These are phyloP conservation scores for Erigeron canadensis DNA, from an alignment of 129 eudicot species.

Conservation along the genomic window DNA sequence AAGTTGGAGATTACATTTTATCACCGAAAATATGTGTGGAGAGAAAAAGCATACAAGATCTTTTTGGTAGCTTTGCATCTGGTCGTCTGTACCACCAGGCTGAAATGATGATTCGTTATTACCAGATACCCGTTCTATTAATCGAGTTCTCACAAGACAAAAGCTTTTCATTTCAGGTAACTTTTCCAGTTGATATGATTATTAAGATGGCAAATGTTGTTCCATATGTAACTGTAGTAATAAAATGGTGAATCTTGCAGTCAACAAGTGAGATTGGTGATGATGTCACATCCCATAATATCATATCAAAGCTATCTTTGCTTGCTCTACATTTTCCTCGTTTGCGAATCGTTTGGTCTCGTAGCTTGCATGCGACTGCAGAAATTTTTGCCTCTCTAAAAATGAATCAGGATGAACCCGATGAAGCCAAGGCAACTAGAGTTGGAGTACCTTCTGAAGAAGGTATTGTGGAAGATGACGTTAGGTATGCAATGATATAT, in stretches of 20 bases:
- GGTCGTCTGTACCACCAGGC: constrained; percentile 94
- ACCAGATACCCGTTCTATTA: constrained; percentile 80
- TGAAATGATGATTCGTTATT: constrained; percentile 95
- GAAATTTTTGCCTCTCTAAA: constrained; percentile 85
- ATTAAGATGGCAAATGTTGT: background rate
- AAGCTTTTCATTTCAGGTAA: constrained; percentile 94
- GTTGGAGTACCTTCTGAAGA: constrained; percentile 97
- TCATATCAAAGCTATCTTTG: constrained; percentile 82
- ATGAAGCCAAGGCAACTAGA: constrained; percentile 89
- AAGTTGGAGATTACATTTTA: constrained; percentile 94
- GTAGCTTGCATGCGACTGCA: constrained; percentile 98
- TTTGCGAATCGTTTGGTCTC: constrained; percentile 92
- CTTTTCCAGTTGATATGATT: background rate
- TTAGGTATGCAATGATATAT: constrained; percentile 46
- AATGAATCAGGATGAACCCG: constrained; percentile 94
- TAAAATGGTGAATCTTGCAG: constrained; percentile 44
- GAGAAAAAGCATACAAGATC: constrained; percentile 92
- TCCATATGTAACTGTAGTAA: background rate
- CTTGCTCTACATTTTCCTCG: constrained; percentile 92
- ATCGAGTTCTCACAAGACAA: constrained; percentile 98
- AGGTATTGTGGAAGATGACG: constrained; percentile 83
- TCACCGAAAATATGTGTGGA: constrained; percentile 91
- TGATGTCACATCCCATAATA: constrained; percentile 78
- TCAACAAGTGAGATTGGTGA: constrained; percentile 84
- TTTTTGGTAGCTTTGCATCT: constrained; percentile 84